These are phyloP conservation scores for Mycena indigotica DNA, from an alignment of 768 basidiomycete species.

Conservation along the genomic window DNA sequence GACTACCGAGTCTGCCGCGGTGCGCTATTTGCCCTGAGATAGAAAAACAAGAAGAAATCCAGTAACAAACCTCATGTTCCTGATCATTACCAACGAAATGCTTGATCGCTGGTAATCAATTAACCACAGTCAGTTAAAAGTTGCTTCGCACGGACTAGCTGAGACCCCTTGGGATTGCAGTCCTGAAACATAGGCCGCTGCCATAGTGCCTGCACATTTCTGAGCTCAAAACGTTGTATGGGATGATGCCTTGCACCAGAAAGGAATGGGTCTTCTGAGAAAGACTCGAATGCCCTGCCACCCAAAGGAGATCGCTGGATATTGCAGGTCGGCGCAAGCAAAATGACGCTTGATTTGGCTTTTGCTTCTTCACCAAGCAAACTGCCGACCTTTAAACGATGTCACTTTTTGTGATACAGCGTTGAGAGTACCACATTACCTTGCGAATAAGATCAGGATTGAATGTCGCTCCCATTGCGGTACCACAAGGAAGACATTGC, in stretches of 20 bases:
- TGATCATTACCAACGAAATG: slow-evolving; percentile 77
- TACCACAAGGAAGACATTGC: slow-evolving; percentile 69
- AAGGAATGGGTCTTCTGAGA: slow-evolving; percentile 70
- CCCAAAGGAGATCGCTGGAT: slow-evolving; percentile 68
- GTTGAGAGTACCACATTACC: too few relatives aligned
- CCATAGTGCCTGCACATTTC: slow-evolving; percentile 47
- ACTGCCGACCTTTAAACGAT: too few relatives aligned
- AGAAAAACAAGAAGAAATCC: background rate
- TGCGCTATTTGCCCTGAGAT: slow-evolving; percentile 33
- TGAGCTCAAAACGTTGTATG: background rate
- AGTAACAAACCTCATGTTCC: slow-evolving; percentile 52
- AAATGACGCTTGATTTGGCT: slow-evolving; percentile 60
- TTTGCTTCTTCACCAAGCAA: slow-evolving; percentile 70
- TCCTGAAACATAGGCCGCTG: slow-evolving; percentile 69
- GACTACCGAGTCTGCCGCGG: slow-evolving; percentile 63
- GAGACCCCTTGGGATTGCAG: slow-evolving; percentile 67
- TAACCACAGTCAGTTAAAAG: background rate
- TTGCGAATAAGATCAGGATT: slow-evolving; percentile 57
- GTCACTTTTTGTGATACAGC: too few relatives aligned
- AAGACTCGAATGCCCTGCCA: slow-evolving; percentile 69
- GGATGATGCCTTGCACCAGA: slow-evolving; percentile 42
- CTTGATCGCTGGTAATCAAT: slow-evolving; percentile 70
- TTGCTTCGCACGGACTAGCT: slow-evolving; percentile 43
- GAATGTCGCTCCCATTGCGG: slow-evolving; percentile 71
- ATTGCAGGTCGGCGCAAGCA: slow-evolving; percentile 77